A percentile compares a stretch with the other conserved stretches of the same genome.
These are phyloP conservation scores for Phanerochaete carnosa DNA, from an alignment of 768 basidiomycete species.

Conservation along the genomic window DNA sequence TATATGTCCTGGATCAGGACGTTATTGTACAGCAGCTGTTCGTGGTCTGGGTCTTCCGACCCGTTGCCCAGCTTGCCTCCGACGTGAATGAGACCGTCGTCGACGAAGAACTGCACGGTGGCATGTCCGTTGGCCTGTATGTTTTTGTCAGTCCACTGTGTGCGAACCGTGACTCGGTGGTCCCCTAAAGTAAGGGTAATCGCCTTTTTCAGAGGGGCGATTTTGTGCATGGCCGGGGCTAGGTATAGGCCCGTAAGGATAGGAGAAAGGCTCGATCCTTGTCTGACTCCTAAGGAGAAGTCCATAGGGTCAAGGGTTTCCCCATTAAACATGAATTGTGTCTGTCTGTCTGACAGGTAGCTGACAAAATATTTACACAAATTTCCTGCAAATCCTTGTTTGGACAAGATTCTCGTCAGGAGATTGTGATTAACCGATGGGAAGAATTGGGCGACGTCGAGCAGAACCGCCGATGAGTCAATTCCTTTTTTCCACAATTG, in stretches of 20 bases:
- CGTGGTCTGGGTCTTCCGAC: neutral
- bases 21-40: neutral
- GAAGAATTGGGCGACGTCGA: conserved; percentile 20
- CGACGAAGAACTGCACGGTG: conserved; percentile 12
- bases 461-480: conserved; percentile 3
- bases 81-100: conserved; percentile 11
- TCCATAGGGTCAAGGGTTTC: neutral
- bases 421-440: conserved; percentile 11
- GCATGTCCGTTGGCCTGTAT: neutral
- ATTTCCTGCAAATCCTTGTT: conserved; percentile 10
- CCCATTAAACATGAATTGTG: conserved; percentile 8
- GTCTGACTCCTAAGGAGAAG: conserved; percentile 8
- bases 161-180: too few relatives aligned
- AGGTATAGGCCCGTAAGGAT: conserved; percentile 12
- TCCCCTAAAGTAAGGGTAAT: too few relatives aligned
- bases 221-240: conserved; percentile 8
- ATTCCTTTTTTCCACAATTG: neutral
- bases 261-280: conserved; percentile 17
- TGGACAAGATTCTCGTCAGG: neutral
- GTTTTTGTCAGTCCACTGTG: neutral
- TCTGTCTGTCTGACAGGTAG: conserved; percentile 5
- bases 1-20: too few relatives aligned
- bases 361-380: conserved; percentile 8
- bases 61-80: neutral
- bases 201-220: neutral